Percentiles rank a stretch among this genome's conserved stretches.
Conservation (phyloP, 768 basidiomycete species). For the Naganishia onofrii region DNA sequence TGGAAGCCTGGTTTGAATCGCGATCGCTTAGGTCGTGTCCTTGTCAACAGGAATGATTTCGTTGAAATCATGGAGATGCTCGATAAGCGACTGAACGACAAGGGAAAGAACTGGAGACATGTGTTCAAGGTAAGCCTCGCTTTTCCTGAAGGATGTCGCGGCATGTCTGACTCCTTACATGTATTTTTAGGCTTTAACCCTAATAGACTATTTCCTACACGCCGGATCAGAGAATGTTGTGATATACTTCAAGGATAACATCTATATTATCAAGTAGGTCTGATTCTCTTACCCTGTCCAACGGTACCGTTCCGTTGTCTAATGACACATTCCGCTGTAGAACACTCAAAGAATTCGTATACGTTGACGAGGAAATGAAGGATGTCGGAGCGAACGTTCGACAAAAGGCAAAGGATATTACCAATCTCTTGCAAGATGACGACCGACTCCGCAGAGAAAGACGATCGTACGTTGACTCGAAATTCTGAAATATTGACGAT, state of each 20-base stretch:
- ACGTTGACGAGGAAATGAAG: conserved; percentile 87
- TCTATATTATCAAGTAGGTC: conserved; percentile 82
- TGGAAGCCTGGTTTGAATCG: not conserved
- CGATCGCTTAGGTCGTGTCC: too few species aligned
- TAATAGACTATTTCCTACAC: conserved; percentile 92
- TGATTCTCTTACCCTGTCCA: not conserved
- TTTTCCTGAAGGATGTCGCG: not conserved
- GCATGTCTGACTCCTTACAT: not conserved
- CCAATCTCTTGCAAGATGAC: conserved; percentile 84
- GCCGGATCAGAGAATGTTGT: conserved; percentile 97
- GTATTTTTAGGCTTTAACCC: conserved; percentile 66
- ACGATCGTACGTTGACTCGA: conserved; percentile 49
- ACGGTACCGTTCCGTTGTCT: not conserved
- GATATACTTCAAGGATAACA: conserved; percentile 94
- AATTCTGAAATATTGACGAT: not conserved
- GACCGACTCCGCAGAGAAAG: conserved; percentile 80
- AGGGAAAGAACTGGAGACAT: conserved; percentile 99
- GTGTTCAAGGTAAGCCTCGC: conserved; percentile 78
- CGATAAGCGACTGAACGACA: conserved; percentile 89
- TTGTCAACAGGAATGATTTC: conserved; percentile 70
- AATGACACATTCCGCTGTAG: conserved; percentile 31
- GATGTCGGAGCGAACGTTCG: conserved; percentile 89
- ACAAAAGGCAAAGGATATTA: conserved; percentile 84
- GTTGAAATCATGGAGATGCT: conserved; percentile 99
- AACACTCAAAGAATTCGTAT: conserved; percentile 97